A percentile compares a stretch with the other conserved stretches of the same genome.
Conservation (phyloP, 345 rosid species). For the Turritis glabra region DNA sequence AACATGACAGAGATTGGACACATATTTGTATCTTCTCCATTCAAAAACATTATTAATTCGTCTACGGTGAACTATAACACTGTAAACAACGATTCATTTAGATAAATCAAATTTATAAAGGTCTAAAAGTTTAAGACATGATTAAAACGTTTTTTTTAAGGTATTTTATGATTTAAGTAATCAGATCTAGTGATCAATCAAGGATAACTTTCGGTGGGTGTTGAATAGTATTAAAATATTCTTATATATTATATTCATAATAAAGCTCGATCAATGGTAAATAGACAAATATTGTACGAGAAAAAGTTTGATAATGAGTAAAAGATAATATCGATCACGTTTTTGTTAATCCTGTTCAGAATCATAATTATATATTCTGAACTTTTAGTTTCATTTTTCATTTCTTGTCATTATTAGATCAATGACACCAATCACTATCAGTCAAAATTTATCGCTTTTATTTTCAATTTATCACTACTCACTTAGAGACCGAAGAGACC, state of each 20-base stretch:
- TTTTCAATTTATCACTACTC: constrained; percentile 8
- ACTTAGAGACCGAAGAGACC: background rate
- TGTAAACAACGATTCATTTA: background rate
- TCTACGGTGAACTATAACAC: background rate
- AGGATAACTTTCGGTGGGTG: constrained; percentile 31
- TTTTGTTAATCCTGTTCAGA: constrained; percentile 16
- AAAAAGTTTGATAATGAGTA: constrained; percentile 26
- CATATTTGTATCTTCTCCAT: background rate
- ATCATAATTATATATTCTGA: constrained; percentile 14
- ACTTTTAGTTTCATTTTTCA: constrained; percentile 2
- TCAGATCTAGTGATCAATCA: constrained; percentile 19
- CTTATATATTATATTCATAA: constrained; percentile 4
- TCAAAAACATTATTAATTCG: background rate
- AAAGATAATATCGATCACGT: constrained; percentile 6
- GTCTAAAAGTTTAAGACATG: background rate
- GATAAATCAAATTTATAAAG: background rate
- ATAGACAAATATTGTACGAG: constrained; percentile 34
- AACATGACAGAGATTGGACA: background rate
- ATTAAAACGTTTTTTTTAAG: constrained; percentile 8
- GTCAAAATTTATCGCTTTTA: background rate
- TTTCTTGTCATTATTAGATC: constrained; percentile 15
- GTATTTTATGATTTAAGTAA: background rate
- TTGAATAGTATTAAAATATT: constrained; percentile 6
- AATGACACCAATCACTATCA: constrained; percentile 26
- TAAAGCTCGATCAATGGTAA: constrained; percentile 27